These are phyloP conservation scores for Laetiporus sulphureus DNA, from an alignment of 1,284 basidiomycete species.

Conservation along the genomic window DNA sequence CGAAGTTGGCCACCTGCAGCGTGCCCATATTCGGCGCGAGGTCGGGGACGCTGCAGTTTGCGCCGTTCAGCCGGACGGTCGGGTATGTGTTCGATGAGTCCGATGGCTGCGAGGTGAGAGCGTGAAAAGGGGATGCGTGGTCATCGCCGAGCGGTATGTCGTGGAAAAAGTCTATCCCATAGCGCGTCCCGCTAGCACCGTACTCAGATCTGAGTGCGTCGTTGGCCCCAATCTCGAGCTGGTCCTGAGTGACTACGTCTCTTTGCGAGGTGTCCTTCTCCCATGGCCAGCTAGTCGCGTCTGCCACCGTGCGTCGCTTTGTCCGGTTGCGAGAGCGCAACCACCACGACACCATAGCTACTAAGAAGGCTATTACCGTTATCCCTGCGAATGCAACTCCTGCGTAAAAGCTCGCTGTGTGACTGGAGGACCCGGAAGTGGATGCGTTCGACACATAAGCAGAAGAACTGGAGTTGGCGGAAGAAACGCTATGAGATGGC, in stretches of 20 bases:
- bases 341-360: slow-evolving; percentile 34
- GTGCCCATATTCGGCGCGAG: slow-evolving; percentile 30
- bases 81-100: slow-evolving; percentile 19
- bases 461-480: too few relatives aligned
- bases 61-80: slow-evolving; percentile 13
- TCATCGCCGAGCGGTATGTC: slow-evolving; percentile 4
- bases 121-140: slow-evolving; percentile 9
- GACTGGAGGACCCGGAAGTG: slow-evolving; percentile 1
- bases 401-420: slow-evolving; percentile 34
- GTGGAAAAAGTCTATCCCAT: too few relatives aligned
- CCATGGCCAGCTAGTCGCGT: slow-evolving; percentile 27
- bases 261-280: slow-evolving; percentile 13
- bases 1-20: slow-evolving; percentile 34
- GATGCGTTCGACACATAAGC: too few relatives aligned
- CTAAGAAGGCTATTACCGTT: slow-evolving; percentile 30
- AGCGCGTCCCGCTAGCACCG: too few relatives aligned
- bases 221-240: too few relatives aligned
- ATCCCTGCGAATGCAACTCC: slow-evolving; percentile 39
- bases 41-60: slow-evolving; percentile 22
- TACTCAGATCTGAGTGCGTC: too few relatives aligned
- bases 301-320: slow-evolving; percentile 22
- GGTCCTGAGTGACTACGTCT: slow-evolving; percentile 9
- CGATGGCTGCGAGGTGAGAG: slow-evolving; percentile 5
- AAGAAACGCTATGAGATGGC: too few relatives aligned
- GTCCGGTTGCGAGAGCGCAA: slow-evolving; percentile 30